A percentile compares a stretch with the other conserved stretches of the same genome.
Evolutionary conservation across 352 stramenopile genomes (phyloP).

Genomic region (Aphanomyces euteiches): DNA sequence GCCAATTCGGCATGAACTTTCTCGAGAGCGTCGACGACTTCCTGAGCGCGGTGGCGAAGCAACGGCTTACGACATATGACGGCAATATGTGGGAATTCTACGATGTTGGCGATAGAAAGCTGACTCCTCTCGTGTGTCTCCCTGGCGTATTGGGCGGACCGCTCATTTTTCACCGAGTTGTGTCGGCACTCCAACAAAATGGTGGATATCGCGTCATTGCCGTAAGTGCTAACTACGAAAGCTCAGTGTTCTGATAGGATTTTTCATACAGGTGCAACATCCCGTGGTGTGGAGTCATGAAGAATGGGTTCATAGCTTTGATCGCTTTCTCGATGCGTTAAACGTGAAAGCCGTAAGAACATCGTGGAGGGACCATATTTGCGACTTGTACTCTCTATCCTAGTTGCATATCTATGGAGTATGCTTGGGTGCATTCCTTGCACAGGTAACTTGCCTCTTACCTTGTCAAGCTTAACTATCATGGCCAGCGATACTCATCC

Average conservation of each 20-base stretch:
- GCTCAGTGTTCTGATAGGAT: background rate
- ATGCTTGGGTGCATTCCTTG: constrained; percentile 63
- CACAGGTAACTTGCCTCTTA: constrained; percentile 43
- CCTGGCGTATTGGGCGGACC: constrained; percentile 52
- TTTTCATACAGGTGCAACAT: constrained; percentile 47
- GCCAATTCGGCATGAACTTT: background rate
- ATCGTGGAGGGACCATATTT: background rate
- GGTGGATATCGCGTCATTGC: constrained; percentile 67
- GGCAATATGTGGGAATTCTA: constrained; percentile 76
- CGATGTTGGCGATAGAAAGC: constrained; percentile 50
- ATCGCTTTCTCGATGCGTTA: constrained; percentile 67
- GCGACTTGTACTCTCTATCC: too few species aligned
- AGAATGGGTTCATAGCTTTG: constrained; percentile 80
- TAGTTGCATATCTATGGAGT: constrained; percentile 68
- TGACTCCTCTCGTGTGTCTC: constrained; percentile 56
- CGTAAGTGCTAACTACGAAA: constrained; percentile 33
- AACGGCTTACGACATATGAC: constrained; percentile 73
- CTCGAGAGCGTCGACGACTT: constrained; percentile 47
- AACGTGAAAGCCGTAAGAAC: constrained; percentile 32
- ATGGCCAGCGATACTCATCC: constrained; percentile 47
- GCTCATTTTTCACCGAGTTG: constrained; percentile 56
- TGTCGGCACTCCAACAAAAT: constrained; percentile 40
- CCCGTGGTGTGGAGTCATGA: constrained; percentile 72
- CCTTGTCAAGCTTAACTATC: background rate
- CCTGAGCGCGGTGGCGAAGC: constrained; percentile 52